A percentile compares a stretch with the other conserved stretches of the same genome.
Evolutionary conservation across 208 protist genomes (phyloP).

Genomic region (Acanthamoeba lenticulata): DNA sequence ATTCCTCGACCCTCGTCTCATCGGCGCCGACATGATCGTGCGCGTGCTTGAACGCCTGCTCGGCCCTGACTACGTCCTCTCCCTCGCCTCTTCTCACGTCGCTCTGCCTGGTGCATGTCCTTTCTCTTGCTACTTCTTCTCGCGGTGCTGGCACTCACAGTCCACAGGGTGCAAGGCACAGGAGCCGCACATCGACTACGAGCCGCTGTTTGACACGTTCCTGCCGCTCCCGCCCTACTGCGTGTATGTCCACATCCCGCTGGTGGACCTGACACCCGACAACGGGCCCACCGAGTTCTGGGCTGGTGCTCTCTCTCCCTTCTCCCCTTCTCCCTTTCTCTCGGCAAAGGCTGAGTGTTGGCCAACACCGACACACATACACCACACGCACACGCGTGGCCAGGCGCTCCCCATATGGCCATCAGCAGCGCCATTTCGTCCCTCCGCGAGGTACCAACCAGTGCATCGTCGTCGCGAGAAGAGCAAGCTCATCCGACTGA

Average conservation of each 20-base stretch:
- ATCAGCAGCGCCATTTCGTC: neutral
- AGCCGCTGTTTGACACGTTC: conserved; percentile 39
- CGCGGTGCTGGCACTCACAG: neutral
- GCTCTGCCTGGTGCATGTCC: neutral
- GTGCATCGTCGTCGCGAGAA: too few species aligned
- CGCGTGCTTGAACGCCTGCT: neutral
- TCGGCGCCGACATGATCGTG: neutral
- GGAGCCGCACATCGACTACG: conserved; percentile 33
- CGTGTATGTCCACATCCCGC: neutral
- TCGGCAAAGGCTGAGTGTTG: too few species aligned
- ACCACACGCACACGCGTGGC: too few species aligned
- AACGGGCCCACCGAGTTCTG: conserved; percentile 44
- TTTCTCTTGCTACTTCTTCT: neutral
- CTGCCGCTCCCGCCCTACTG: conserved; percentile 1
- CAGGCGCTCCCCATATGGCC: neutral
- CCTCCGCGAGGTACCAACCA: neutral
- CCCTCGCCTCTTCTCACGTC: neutral
- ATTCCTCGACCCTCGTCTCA: neutral
- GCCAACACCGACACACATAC: too few species aligned
- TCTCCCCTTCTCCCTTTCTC: too few species aligned
- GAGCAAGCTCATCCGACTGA: too few species aligned
- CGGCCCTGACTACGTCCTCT: neutral
- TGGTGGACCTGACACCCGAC: neutral
- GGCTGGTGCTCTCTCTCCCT: too few species aligned
- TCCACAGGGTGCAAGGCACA: neutral